Conservation (phyloP, 495 filamentous ascomycete genomes). For the Tuber umbilicatum region DNA sequence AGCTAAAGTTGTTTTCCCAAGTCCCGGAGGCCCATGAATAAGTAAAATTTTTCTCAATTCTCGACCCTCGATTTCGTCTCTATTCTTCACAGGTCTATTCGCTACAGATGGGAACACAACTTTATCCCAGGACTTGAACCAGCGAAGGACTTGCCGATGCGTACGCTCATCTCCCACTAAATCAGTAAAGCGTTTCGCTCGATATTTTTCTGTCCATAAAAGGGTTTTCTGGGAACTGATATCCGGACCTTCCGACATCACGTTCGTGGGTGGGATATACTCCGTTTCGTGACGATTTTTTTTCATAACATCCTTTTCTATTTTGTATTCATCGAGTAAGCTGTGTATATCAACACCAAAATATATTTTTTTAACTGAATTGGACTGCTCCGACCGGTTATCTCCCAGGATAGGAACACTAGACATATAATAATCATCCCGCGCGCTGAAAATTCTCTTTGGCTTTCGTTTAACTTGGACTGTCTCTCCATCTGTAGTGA, state of each 20-base stretch:
- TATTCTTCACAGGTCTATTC: slow-evolving; percentile 42
- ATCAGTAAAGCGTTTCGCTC: slow-evolving; percentile 84
- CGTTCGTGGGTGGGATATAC: slow-evolving; percentile 24
- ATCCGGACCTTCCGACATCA: slow-evolving; percentile 28
- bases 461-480: slow-evolving; percentile 40
- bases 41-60: slow-evolving; percentile 79
- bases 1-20: slow-evolving; percentile 93
- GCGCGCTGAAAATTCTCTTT: slow-evolving; percentile 52
- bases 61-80: slow-evolving; percentile 55
- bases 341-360: slow-evolving; percentile 87
- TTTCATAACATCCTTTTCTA: slow-evolving; percentile 31
- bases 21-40: slow-evolving; percentile 79
- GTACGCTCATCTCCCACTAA: slow-evolving; percentile 91
- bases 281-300: slow-evolving; percentile 14
- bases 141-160: slow-evolving; percentile 81
- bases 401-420: slow-evolving; percentile 60
- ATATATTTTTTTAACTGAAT: slow-evolving; percentile 71
- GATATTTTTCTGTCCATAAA: slow-evolving; percentile 86
- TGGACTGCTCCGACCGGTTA: slow-evolving; percentile 58
- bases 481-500: slow-evolving; percentile 50
- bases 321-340: slow-evolving; percentile 59
- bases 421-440: slow-evolving; percentile 52
- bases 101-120: slow-evolving; percentile 68
- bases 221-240: slow-evolving; percentile 49
- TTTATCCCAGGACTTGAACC: slow-evolving; percentile 90